Conservation (phyloP, 345 rosid genomes). For the Melaleuca quinquenervia region DNA sequence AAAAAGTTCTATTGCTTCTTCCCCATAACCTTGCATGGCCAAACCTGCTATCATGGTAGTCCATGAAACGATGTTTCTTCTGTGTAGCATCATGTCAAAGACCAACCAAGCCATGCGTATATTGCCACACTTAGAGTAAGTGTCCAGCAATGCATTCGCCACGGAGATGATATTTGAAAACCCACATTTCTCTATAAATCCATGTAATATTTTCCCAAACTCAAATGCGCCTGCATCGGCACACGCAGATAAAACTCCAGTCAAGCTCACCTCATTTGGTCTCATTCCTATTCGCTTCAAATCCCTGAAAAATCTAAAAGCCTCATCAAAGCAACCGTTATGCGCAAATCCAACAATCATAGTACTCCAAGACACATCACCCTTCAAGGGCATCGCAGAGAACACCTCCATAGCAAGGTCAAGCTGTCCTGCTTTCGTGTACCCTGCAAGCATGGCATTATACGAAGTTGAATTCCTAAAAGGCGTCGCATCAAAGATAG, state of each 20-base stretch:
- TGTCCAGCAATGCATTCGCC: conserved; percentile 5
- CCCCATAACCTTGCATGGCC: conserved; percentile 38
- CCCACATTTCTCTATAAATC: conserved; percentile 1
- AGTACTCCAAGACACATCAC: conserved; percentile 5
- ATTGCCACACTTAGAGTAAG: conserved; percentile 16
- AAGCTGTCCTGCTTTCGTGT: conserved; percentile 2
- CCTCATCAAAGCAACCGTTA: conserved; percentile 1
- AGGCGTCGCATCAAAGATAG: conserved; percentile 47
- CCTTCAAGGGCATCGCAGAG: background rate
- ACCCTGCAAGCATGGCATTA: conserved; percentile 11
- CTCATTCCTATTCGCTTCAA: background rate
- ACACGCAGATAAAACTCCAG: conserved; percentile 9
- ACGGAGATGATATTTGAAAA: background rate
- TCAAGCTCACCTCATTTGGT: conserved; percentile 10
- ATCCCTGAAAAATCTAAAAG: conserved; percentile 21
- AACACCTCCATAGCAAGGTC: background rate
- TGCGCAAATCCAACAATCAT: conserved; percentile 9
- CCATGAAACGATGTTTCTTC: conserved; percentile 19
- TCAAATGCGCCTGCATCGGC: conserved; percentile 3
- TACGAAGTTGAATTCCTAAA: conserved; percentile 49
- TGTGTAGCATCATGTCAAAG: conserved; percentile 12
- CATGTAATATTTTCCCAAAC: conserved; percentile 1
- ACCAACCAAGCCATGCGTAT: conserved; percentile 27
- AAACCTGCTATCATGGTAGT: conserved; percentile 33
- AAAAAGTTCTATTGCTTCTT: conserved; percentile 22